phyloP scores from a whole-genome alignment of 495 filamentous ascomycete genomes.

The Penicillium odoratum region DNA sequence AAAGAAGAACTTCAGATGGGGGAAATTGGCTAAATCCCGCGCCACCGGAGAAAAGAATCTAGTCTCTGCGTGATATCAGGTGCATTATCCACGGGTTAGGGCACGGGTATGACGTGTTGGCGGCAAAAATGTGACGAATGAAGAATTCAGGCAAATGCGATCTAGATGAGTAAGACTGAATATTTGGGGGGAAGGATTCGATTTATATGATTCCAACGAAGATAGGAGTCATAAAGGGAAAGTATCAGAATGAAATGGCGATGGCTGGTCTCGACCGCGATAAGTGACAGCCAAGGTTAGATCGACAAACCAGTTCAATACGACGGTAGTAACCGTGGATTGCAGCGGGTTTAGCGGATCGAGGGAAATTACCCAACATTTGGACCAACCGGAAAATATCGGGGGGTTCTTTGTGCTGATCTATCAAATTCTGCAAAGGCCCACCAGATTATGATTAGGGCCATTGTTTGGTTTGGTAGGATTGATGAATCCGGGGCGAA shows the following conservation, averaged over 20 bases:
- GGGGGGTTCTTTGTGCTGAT: background rate
- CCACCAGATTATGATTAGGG: background rate
- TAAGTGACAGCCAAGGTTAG: constrained; percentile 7
- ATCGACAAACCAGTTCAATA: constrained; percentile 14
- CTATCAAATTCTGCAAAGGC: background rate
- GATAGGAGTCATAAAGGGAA: background rate
- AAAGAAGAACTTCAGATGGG: background rate
- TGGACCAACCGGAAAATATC: constrained; percentile 2
- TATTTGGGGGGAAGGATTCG: background rate
- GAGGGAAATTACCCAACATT: constrained; percentile 1
- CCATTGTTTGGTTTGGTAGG: background rate
- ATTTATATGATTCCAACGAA: background rate
- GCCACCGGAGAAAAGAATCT: constrained; percentile 21
- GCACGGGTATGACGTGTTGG: constrained; percentile 23
- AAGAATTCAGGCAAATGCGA: background rate
- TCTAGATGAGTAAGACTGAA: background rate
- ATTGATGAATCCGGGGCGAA: background rate
- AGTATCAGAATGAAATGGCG: constrained; percentile 1
- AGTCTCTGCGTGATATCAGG: constrained; percentile 7
- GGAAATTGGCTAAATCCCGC: constrained; percentile 10
- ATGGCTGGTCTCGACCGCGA: constrained; percentile 16
- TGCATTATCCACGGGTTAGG: constrained; percentile 23
- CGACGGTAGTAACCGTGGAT: constrained; percentile 21
- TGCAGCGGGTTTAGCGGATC: background rate
- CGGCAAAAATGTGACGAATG: constrained; percentile 10